These are phyloP conservation scores for Penicillium longicatenatum DNA, from an alignment of 495 filamentous ascomycete genomes.

Conservation along the genomic window DNA sequence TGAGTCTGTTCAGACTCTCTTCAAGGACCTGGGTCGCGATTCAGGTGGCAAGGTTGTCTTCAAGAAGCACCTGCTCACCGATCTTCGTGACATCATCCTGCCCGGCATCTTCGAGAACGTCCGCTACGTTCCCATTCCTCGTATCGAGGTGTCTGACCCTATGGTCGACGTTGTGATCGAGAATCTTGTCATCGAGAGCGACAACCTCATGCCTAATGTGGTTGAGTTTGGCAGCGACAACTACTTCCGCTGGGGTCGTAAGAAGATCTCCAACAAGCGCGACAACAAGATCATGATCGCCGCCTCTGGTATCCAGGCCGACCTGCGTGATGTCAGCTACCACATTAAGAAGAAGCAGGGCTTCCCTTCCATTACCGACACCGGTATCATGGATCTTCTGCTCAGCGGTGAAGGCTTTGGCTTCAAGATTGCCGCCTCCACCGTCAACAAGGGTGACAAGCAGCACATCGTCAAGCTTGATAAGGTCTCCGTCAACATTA, in stretches of 20 bases:
- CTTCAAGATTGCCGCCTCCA: constrained; percentile 90
- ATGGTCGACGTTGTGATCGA: constrained; percentile 87
- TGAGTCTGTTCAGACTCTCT: constrained; percentile 76
- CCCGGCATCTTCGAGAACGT: constrained; percentile 83
- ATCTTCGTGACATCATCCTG: constrained; percentile 83
- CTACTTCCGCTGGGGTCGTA: constrained; percentile 94
- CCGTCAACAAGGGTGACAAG: constrained; percentile 72
- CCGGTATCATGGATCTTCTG: constrained; percentile 86
- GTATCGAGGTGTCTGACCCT: constrained; percentile 89
- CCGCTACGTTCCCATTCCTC: constrained; percentile 89
- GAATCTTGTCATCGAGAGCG: constrained; percentile 92
- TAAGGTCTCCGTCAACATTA: constrained; percentile 80
- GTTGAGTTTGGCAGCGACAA: constrained; percentile 90
- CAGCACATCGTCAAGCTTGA: constrained; percentile 93
- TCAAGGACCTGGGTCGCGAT: constrained; percentile 83
- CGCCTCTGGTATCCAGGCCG: constrained; percentile 78
- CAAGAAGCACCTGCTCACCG: constrained; percentile 89
- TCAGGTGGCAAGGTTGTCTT: constrained; percentile 82
- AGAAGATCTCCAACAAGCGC: constrained; percentile 75
- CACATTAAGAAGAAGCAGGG: constrained; percentile 96
- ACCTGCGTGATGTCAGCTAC: constrained; percentile 78
- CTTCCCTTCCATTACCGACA: constrained; percentile 88
- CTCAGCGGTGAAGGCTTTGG: constrained; percentile 85
- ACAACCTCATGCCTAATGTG: constrained; percentile 96
- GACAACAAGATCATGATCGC: constrained; percentile 79